Percentiles rank a stretch among this genome's conserved stretches.
Evolutionary conservation across 2,329 filamentous ascomycete genomes (phyloP).

Genomic region (Plectosphaerella cucumerina): DNA sequence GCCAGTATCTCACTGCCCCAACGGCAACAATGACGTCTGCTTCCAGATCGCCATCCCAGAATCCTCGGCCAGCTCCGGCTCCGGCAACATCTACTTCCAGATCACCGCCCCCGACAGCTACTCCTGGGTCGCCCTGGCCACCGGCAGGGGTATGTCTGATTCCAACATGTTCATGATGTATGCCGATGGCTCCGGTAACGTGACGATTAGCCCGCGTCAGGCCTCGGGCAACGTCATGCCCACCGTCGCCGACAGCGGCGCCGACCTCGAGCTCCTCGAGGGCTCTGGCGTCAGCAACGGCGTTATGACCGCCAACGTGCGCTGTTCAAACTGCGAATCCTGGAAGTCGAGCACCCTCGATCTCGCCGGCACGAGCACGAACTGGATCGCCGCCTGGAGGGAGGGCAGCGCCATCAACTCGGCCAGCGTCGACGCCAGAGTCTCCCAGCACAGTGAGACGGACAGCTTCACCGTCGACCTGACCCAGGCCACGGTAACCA

Average conservation of each 20-base stretch:
- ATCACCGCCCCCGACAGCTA: conserved; percentile 47
- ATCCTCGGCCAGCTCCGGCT: conserved; percentile 38
- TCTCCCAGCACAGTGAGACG: conserved; percentile 42
- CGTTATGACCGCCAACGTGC: conserved; percentile 57
- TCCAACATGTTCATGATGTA: conserved; percentile 63
- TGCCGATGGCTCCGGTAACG: conserved; percentile 50
- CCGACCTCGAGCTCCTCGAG: conserved; percentile 47
- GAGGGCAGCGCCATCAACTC: conserved; percentile 40
- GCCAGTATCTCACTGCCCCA: conserved; percentile 35
- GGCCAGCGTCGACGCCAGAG: conserved; percentile 29
- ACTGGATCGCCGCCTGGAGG: conserved; percentile 54
- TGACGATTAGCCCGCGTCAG: conserved; percentile 56
- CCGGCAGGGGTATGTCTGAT: conserved; percentile 49
- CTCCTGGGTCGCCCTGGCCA: conserved; percentile 55
- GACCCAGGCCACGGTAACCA: conserved; percentile 36
- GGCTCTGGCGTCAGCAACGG: conserved; percentile 52
- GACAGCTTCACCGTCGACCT: conserved; percentile 44
- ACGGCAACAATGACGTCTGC: conserved; percentile 37
- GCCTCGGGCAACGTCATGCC: conserved; percentile 46
- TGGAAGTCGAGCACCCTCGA: conserved; percentile 40
- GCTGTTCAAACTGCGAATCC: conserved; percentile 47
- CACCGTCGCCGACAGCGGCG: conserved; percentile 32
- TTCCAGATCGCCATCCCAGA: conserved; percentile 52
- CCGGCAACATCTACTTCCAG: conserved; percentile 58
- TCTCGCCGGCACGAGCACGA: conserved; percentile 31